phyloP scores from a whole-genome alignment of 495 filamentous ascomycete species.

The Paragyromitra xinjiangensis region DNA sequence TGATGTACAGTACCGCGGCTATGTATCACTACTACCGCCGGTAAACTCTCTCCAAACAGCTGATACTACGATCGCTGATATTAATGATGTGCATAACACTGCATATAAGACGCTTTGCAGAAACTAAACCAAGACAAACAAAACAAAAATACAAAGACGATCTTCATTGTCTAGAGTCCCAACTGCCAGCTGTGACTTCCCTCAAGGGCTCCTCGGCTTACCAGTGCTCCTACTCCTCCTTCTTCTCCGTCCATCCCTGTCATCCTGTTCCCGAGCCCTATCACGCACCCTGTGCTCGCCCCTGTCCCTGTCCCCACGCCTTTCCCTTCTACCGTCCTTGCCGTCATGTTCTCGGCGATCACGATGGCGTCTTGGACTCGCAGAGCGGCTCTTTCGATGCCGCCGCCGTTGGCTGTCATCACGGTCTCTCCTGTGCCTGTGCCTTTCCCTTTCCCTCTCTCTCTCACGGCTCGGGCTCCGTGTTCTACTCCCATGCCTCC shows the following conservation, averaged over 20 bases:
- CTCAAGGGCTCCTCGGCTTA: constrained; percentile 34
- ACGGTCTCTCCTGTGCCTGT: constrained; percentile 38
- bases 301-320: constrained; percentile 39
- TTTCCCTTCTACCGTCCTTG: constrained; percentile 35
- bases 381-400: constrained; percentile 43
- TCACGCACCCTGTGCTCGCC: constrained; percentile 35
- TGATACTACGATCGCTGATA: constrained; percentile 46
- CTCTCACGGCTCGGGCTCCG: constrained; percentile 33
- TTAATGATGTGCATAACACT: constrained; percentile 46
- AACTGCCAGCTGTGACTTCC: background rate
- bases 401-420: constrained; percentile 39
- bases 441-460: constrained; percentile 28
- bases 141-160: constrained; percentile 30
- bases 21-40: constrained; percentile 21
- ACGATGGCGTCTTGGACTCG: constrained; percentile 34
- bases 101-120: constrained; percentile 36
- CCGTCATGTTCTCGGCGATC: constrained; percentile 40
- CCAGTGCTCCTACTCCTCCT: constrained; percentile 42
- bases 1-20: constrained; percentile 1
- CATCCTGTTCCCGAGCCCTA: constrained; percentile 38
- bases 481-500: constrained; percentile 48
- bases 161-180: constrained; percentile 10
- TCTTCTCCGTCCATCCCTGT: constrained; percentile 29
- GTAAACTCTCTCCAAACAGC: constrained; percentile 43
- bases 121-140: constrained; percentile 16